Evolutionary conservation across 129 eudicot species (phyloP), one percentile per base, ranked within the genome.

Genomic region (Ambrosia trifida): DNA sequence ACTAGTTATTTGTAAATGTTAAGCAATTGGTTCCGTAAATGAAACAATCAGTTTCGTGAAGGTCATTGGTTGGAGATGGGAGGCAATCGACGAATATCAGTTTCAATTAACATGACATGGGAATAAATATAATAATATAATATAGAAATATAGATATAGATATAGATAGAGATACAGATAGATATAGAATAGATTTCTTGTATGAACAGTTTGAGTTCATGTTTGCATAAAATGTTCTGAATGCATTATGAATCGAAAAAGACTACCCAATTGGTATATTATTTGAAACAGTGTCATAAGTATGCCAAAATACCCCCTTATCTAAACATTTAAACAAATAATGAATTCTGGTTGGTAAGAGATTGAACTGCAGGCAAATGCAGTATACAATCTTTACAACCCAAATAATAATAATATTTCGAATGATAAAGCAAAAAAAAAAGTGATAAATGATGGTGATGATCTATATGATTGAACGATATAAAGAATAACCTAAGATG

Each of bases 361-460:
- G 76, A 69, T 24, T 77, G 81, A 5, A 76, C 76, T 69, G 64
- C 76, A 69, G 64, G 64, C 82, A 80, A 80, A 51, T 65, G 73
- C 53, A 63, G 78, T 63, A 46, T 43, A 75, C 77, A 73, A 78
- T 73, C 79, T 28, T 69, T 63, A 70, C 68, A 59, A 50, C 71
- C 68, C 36, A 75, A 69, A 60, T 59, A 71, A 50, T 40, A 72
- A 24, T 24, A 24, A 79, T 60, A 66, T 70, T 68, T 67, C 49
- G 54, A 66, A 47, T 53, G 28, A 78, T 9, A 35, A 46, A 52
- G 32, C 64, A 64, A 67, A 43, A 75, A 67, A 43, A 75, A 45
- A 32, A 30, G 5, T 44, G 30, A 7, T 19, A 14, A 47, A 63
- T 44, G 57, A 63, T 50, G 45, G 35, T 17, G 46, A 70, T n/a